Evolutionary conservation across 116 monocot species (phyloP).

Genomic region (Posidonia oceanica): DNA sequence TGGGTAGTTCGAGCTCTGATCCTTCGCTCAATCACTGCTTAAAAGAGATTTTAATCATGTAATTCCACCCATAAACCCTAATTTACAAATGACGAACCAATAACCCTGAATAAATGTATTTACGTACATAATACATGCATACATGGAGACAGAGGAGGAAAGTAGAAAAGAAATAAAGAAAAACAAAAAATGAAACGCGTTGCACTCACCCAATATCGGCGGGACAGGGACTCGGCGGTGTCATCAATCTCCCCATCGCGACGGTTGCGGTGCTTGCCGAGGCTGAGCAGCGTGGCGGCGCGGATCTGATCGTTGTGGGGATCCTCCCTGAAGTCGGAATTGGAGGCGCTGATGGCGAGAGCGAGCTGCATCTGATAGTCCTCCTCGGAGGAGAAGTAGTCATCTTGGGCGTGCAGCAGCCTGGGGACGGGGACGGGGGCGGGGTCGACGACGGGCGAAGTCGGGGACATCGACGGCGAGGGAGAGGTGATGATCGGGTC

Average conservation of each 20-base stretch:
- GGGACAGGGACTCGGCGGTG: slow-evolving; percentile 58
- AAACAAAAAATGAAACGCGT: too few species aligned
- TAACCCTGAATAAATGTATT: too few species aligned
- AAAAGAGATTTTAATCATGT: too few species aligned
- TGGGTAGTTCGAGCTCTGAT: too few species aligned
- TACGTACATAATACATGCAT: too few species aligned
- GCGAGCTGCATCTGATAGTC: slow-evolving; percentile 98
- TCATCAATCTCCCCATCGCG: slow-evolving; percentile 29
- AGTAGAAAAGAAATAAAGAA: too few species aligned
- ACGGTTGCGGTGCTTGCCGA: slow-evolving; percentile 34
- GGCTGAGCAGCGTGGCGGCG: slow-evolving; percentile 64
- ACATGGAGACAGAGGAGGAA: too few species aligned
- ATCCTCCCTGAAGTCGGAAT: slow-evolving; percentile 56
- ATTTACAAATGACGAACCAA: too few species aligned
- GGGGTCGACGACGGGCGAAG: background rate
- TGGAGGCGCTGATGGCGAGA: slow-evolving; percentile 86
- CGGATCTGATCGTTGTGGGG: slow-evolving; percentile 80
- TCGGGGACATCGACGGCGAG: too few species aligned
- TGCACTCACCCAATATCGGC: slow-evolving; percentile 82
- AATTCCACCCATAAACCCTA: too few species aligned
- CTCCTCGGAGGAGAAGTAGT: slow-evolving; percentile 83
- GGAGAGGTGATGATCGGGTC: background rate
- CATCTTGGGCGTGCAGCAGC: slow-evolving; percentile 17
- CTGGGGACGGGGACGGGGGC: background rate
- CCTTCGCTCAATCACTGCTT: too few species aligned